A percentile compares a stretch with the other conserved stretches of the same genome.
Conservation (phyloP, 352 stramenopile genomes). For the Phytophthora capsici region DNA sequence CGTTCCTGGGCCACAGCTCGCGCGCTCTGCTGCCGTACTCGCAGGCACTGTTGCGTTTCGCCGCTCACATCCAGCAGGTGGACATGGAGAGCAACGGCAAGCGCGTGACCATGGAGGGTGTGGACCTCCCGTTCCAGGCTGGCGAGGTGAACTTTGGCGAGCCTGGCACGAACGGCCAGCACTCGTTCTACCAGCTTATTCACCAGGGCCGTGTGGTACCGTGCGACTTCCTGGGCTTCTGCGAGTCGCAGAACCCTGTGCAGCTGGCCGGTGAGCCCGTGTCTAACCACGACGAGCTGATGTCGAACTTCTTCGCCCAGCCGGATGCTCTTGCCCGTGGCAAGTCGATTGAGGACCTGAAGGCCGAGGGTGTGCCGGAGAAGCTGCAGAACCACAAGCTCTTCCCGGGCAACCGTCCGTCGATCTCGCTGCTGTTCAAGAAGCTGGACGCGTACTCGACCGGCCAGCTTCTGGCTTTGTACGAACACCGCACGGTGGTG, state of each 20-base stretch:
- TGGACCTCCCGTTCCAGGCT: slow-evolving; percentile 92
- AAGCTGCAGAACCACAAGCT: slow-evolving; percentile 95
- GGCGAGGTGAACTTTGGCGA: slow-evolving; percentile 99
- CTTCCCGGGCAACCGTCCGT: slow-evolving; percentile 98
- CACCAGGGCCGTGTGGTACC: slow-evolving; percentile 98
- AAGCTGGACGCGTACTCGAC: slow-evolving; percentile 95
- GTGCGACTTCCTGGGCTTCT: slow-evolving; percentile 99
- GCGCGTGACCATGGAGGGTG: slow-evolving; percentile 94
- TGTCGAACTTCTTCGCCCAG: slow-evolving; percentile 99
- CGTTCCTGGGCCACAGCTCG: slow-evolving; percentile 95
- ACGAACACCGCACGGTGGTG: slow-evolving; percentile 97
- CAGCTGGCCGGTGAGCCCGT: slow-evolving; percentile 83
- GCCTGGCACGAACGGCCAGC: slow-evolving; percentile 97
- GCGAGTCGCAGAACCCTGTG: slow-evolving; percentile 93
- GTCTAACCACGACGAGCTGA: slow-evolving; percentile 99
- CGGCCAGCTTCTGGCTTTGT: slow-evolving; percentile 97
- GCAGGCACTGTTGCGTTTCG: slow-evolving; percentile 95
- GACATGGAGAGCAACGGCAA: slow-evolving; percentile 99
- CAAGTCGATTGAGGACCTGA: slow-evolving; percentile 95
- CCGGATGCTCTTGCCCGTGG: slow-evolving; percentile 97
- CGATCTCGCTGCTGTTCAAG: slow-evolving; percentile 96
- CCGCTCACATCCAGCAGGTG: slow-evolving; percentile 98
- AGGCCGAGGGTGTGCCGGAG: slow-evolving; percentile 93
- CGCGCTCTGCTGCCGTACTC: slow-evolving; percentile 93
- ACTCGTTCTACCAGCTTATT: slow-evolving; percentile 99